Percentiles rank a stretch among this genome's conserved stretches.
These are phyloP conservation scores for Penicillium lagena DNA, from an alignment of 495 filamentous ascomycete species.

Conservation along the genomic window DNA sequence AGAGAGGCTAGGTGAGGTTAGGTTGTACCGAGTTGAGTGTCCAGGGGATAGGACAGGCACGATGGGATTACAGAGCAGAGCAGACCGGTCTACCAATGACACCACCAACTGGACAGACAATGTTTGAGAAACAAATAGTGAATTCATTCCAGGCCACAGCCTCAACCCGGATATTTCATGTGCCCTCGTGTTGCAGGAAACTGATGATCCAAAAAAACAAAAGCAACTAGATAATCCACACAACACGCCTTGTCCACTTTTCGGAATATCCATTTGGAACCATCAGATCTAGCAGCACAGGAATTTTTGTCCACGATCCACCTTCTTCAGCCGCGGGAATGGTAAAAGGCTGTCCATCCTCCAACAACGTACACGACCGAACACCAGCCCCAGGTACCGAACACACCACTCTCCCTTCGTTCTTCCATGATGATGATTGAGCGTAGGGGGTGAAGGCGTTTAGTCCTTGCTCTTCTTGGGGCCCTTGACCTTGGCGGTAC, in stretches of 20 bases:
- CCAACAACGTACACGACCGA: slow-evolving; percentile 8
- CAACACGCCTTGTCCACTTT: no score
- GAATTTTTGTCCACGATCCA: background rate
- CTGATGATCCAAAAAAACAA: slow-evolving; percentile 19
- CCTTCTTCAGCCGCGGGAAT: no score
- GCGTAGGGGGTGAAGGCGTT: slow-evolving; percentile 20
- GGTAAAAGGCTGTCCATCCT: no score
- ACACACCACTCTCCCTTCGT: slow-evolving; percentile 2
- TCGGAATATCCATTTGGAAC: background rate
- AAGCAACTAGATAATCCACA: background rate
- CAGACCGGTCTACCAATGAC: no score
- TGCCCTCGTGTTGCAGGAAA: slow-evolving; percentile 19
- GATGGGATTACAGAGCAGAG: no score
- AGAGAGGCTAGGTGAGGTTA: no score
- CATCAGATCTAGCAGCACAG: slow-evolving; percentile 10
- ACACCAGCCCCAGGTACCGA: slow-evolving; percentile 6
- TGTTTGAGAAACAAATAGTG: slow-evolving; percentile 21
- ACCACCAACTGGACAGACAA: slow-evolving; percentile 1
- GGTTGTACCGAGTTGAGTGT: no score
- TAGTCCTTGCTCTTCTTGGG: slow-evolving; percentile 62
- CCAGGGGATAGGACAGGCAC: background rate
- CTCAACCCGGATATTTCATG: slow-evolving; percentile 24
- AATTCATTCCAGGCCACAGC: slow-evolving; percentile 23
- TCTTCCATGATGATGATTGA: slow-evolving; percentile 10
- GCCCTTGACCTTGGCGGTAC: slow-evolving; percentile 87